Evolutionary conservation across 352 stramenopile species (phyloP).

Genomic region (Thraustotheca clavata): DNA sequence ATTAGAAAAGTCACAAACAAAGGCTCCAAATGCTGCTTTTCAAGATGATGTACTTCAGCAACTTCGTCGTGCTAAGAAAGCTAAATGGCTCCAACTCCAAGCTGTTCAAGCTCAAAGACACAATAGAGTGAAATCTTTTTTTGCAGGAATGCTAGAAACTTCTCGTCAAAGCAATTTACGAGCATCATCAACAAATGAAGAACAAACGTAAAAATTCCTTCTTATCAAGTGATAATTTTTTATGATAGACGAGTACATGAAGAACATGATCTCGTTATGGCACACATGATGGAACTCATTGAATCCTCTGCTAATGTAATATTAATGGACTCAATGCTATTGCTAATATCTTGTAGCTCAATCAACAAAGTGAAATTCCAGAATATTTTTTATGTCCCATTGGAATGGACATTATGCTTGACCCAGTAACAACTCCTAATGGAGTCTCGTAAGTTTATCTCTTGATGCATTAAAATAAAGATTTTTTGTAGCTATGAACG

Average conservation of each 20-base stretch:
- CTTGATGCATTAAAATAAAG: neutral
- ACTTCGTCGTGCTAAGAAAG: conserved; percentile 51
- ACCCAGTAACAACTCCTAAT: conserved; percentile 70
- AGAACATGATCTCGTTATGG: conserved; percentile 11
- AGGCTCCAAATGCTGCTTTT: conserved; percentile 30
- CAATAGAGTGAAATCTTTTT: conserved; percentile 32
- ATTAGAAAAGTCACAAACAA: conserved; percentile 38
- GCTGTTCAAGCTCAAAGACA: conserved; percentile 33
- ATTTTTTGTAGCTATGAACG: conserved; percentile 41
- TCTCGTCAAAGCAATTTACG: conserved; percentile 3
- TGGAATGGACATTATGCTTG: conserved; percentile 76
- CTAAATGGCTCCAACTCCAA: conserved; percentile 47
- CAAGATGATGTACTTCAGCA: conserved; percentile 49
- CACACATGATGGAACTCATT: conserved; percentile 21
- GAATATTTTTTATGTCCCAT: conserved; percentile 77
- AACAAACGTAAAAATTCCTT: neutral
- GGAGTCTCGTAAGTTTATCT: conserved; percentile 48
- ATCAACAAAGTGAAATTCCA: conserved; percentile 26
- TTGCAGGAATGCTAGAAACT: conserved; percentile 33
- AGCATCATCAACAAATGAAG: neutral
- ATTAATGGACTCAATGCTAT: neutral
- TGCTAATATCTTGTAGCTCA: neutral
- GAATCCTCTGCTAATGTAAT: conserved; percentile 5
- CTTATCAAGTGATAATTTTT: neutral
- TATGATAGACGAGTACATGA: neutral